Base-by-base conservation (phyloP, 2,329 filamentous ascomycete species). In the Exophiala dermatitidis region DNA sequence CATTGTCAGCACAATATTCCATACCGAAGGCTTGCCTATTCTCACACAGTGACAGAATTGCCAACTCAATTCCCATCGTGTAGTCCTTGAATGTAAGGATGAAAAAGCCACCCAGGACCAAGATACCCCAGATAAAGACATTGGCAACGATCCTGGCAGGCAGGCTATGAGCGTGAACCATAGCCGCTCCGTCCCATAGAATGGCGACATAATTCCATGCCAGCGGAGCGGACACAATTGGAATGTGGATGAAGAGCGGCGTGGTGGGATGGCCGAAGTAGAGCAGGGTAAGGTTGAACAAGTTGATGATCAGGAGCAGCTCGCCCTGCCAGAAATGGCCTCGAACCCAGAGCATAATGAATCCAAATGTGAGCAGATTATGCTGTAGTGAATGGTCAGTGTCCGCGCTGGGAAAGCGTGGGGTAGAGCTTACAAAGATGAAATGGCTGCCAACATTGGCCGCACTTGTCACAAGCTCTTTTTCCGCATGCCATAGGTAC, bases 181-280 rank as follows among this genome's bases (percentile, higher is more conserved):
- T 86, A 45, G 90, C 83, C 19, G 90, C 88, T 5, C 90, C 90
- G 63, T 89, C 88, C 88, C 88, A 95, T 75, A 90, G 91, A 49
- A 95, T 77, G 31, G 87, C 86, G 9, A 91, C 83, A 65, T 93
- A 87, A 9, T 85, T 90, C 87, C 88, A 95, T 1, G 85, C 87
- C 62, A 95, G 75, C 4, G 90, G 90, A 0, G 83, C 87, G 10
- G 85, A 84, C 26, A 90, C 82, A 42, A 83, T 83, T 4, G 88
- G 82, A 7, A 83, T 73, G 70, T 95, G 89, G 62, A 95, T 87
- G 64, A 86, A 82, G 56, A 83, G 78, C 3, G 86, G 82, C 50
- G 85, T 84, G 0, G 79, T 79, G 19, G 79, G 78, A 72, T 94
- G 85, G 58, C 85, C 83, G 79, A 91, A 90, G 74, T 95, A 95